Conservation (phyloP, 371 early-diverging fungal genomes). For the Blastocladiella emersonii region DNA sequence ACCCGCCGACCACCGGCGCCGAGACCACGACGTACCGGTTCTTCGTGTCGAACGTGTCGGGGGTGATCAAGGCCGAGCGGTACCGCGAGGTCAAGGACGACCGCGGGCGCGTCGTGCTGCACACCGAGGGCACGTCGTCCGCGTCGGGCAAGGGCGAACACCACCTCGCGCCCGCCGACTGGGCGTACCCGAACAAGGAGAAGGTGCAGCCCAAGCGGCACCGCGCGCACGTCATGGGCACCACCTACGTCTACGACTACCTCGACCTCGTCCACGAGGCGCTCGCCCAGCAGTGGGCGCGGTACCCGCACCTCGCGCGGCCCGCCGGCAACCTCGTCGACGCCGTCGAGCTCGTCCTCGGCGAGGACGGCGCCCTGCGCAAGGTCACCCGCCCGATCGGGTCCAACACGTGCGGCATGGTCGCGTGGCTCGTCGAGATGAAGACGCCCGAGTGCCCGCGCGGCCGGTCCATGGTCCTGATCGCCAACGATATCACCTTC, state of each 20-base stretch:
- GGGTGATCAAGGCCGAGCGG: constrained; percentile 76
- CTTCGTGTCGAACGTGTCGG: constrained; percentile 77
- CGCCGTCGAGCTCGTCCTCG: constrained; percentile 73
- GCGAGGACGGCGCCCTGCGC: constrained; percentile 60
- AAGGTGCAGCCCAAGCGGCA: constrained; percentile 92
- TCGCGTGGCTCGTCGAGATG: constrained; percentile 80
- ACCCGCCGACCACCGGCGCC: constrained; percentile 9
- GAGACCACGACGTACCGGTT: constrained; percentile 57
- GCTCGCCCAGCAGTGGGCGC: constrained; percentile 54
- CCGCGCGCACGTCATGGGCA: constrained; percentile 94
- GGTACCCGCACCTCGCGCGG: constrained; percentile 33
- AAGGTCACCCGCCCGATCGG: constrained; percentile 75
- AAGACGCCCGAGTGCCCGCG: constrained; percentile 88
- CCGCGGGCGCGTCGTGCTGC: constrained; percentile 16
- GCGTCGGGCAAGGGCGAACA: constrained; percentile 41
- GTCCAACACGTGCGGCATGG: constrained; percentile 89
- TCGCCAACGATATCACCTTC: constrained; percentile 96
- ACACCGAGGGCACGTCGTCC: constrained; percentile 59
- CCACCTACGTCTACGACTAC: constrained; percentile 96
- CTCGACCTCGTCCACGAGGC: constrained; percentile 85
- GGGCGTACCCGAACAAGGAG: constrained; percentile 85
- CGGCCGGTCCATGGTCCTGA: constrained; percentile 77
- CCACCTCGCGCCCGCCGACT: constrained; percentile 67
- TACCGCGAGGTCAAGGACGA: constrained; percentile 72
- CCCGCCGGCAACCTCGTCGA: constrained; percentile 54